Evolutionary conservation across 306 rosid species (phyloP).

Genomic region (Ceratonia siliqua): DNA sequence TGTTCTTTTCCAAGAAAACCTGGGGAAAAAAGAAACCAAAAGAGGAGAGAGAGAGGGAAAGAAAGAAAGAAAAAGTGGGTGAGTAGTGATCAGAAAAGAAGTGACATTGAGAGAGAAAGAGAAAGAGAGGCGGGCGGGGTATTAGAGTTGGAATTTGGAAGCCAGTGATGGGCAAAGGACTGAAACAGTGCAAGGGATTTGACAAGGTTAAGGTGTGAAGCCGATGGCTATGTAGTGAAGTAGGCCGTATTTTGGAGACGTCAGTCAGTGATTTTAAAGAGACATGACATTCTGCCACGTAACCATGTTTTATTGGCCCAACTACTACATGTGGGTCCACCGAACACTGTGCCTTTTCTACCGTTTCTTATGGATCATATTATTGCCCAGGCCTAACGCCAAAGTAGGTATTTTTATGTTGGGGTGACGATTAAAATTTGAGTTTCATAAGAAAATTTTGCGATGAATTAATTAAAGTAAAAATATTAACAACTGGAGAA

Average conservation of each 20-base stretch:
- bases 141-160: background rate
- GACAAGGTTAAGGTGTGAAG: background rate
- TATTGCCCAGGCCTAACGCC: no score
- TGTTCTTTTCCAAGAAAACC: constrained; percentile 12
- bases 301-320: background rate
- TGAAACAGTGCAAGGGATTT: background rate
- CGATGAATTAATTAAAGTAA: no score
- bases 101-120: background rate
- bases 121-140: background rate
- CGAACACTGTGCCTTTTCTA: background rate
- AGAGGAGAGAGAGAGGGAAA: background rate
- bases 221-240: background rate
- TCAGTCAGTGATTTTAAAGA: background rate
- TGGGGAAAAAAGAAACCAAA: background rate
- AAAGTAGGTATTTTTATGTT: no score
- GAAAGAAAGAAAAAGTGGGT: background rate
- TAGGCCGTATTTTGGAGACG: background rate
- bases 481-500: no score
- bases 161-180: background rate
- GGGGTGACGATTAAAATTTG: no score
- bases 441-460: no score
- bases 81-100: no score
- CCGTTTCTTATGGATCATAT: no score
- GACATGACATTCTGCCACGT: background rate
- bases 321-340: background rate